phyloP scores from a whole-genome alignment of 1,284 basidiomycete genomes.

The Mycena sp. region DNA sequence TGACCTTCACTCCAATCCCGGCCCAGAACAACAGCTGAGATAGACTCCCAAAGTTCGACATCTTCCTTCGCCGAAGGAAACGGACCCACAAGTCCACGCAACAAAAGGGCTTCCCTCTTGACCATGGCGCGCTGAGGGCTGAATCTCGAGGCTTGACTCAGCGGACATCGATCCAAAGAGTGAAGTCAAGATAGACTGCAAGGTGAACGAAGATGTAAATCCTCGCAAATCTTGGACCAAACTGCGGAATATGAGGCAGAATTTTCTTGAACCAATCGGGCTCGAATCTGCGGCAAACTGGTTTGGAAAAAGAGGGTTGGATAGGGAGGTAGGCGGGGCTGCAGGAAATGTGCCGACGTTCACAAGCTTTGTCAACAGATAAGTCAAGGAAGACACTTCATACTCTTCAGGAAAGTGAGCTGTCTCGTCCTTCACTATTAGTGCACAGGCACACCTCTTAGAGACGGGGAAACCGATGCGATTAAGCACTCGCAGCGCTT shows the following conservation, averaged over 20 bases:
- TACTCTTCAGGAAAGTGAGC: slow-evolving; percentile 35
- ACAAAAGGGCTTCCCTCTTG: slow-evolving; percentile 60
- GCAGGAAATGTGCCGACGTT: slow-evolving; percentile 72
- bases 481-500: slow-evolving; percentile 64
- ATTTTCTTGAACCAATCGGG: slow-evolving; percentile 44
- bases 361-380: slow-evolving; percentile 71
- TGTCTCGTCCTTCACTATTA: not conserved
- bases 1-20: slow-evolving; percentile 67
- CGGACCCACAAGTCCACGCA: slow-evolving; percentile 60
- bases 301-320: slow-evolving; percentile 75
- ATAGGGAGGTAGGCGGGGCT: slow-evolving; percentile 53
- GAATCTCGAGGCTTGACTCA: slow-evolving; percentile 42
- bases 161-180: slow-evolving; percentile 57
- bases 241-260: slow-evolving; percentile 51
- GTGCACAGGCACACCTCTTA: slow-evolving; percentile 19
- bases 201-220: slow-evolving; percentile 60
- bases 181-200: slow-evolving; percentile 68
- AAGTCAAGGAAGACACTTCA: slow-evolving; percentile 52
- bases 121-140: slow-evolving; percentile 52
- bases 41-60: slow-evolving; percentile 61
- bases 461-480: slow-evolving; percentile 39
- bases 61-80: slow-evolving; percentile 51
- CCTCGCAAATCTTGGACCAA: slow-evolving; percentile 61
- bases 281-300: slow-evolving; percentile 58
- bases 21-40: slow-evolving; percentile 58